phyloP scores from a whole-genome alignment of 1,284 basidiomycete species.

The Pascua sp. region DNA sequence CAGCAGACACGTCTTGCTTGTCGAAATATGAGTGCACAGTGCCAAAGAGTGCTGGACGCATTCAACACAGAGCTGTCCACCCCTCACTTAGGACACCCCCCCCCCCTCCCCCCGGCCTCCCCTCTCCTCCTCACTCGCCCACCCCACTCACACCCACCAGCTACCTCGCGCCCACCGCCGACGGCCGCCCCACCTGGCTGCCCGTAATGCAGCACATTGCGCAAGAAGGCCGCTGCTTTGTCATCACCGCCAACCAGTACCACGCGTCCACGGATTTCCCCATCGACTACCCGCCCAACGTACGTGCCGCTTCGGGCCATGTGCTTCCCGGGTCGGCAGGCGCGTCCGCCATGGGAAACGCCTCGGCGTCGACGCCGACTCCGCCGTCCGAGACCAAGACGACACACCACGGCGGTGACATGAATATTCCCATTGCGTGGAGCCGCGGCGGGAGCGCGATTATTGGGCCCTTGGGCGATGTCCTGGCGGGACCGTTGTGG shows the following conservation, averaged over 20 bases:
- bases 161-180: slow-evolving; percentile 55
- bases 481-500: slow-evolving; percentile 65
- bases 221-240: slow-evolving; percentile 71
- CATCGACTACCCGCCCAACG: slow-evolving; percentile 25
- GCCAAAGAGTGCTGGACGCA: too few relatives aligned
- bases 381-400: not conserved
- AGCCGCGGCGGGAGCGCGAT: slow-evolving; percentile 63
- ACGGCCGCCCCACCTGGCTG: slow-evolving; percentile 62
- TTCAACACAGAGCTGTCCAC: too few relatives aligned
- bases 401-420: not conserved
- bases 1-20: too few relatives aligned
- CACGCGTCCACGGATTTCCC: slow-evolving; percentile 31
- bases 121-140: not conserved
- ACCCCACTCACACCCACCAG: slow-evolving; percentile 10
- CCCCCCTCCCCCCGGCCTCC: not conserved
- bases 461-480: slow-evolving; percentile 62
- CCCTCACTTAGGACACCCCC: too few relatives aligned
- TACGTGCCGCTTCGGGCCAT: not conserved
- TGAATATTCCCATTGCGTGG: slow-evolving; percentile 21
- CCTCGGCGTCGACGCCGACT: not conserved
- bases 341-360: not conserved
- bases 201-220: slow-evolving; percentile 69
- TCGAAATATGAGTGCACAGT: too few relatives aligned
- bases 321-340: not conserved
- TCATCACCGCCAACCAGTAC: slow-evolving; percentile 55